Base-by-base conservation (phyloP, 441 rosid genomes). In the Adansonia grandidieri region DNA sequence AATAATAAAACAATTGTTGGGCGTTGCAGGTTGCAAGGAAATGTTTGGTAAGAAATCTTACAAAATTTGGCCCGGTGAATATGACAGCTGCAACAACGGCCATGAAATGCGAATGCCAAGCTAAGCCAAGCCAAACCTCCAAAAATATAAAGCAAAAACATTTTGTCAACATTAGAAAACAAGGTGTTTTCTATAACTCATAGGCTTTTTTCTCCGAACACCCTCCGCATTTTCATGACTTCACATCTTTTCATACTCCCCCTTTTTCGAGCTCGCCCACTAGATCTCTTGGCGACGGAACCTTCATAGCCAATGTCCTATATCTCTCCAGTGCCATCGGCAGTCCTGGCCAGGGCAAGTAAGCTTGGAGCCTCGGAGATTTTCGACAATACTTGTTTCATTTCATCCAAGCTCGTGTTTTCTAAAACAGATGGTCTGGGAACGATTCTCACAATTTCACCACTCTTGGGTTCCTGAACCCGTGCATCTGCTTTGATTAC, bases 281-380 rank as follows among this genome's bases (percentile, higher is more conserved):
- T 40, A 97, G 89, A 80, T 90, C 97, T 90, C 96, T 88, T 48
- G 95, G 85, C 1, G 99, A 91, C 17, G 98, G 99, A 76, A 97
- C 98, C 85, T 93, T 97, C 99, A 92, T 93, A 56, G 98, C 98
- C 79, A 97, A 85, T 60, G 99, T 95, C 84, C 98, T 87, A 85
- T 95, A 97, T 80, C 98, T 89, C 97, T 63, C 98, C 84, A 15
- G 98, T 95, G 19, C 99, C 98, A 19, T 95, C 99, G 7, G 96
- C 96, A 9, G 98, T 93, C 86, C 95, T 91, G 9, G 98, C 98
- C 1, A 93, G 79, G 24, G 98, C 98, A 11, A 97, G 93, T 82
- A 94, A 89, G 85, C 97, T 95, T 47, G 95, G 89, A 32, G 99
- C 99, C 84, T 97, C 98, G 0, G 99, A 98, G 63, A 97, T 94